A percentile compares a stretch with the other conserved stretches of the same genome.
phyloP scores from a whole-genome alignment of 2,329 filamentous ascomycete genomes.

The Pseudogymnoascus sp. region DNA sequence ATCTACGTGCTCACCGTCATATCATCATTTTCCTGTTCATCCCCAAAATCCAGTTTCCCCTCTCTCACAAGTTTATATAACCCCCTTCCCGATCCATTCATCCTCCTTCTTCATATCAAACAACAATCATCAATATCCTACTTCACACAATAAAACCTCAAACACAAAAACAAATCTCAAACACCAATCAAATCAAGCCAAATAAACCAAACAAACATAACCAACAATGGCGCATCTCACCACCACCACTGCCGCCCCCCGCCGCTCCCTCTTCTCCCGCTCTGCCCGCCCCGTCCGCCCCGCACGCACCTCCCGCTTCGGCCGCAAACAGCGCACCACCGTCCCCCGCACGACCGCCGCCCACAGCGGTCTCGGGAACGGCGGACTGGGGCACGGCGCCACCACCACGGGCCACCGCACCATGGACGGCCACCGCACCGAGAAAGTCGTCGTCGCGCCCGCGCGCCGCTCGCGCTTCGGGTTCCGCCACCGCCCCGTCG shows the following conservation, averaged over 20 bases:
- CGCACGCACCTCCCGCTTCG: background rate
- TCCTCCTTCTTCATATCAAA: constrained; percentile 4
- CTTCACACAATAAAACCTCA: background rate
- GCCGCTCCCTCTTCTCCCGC: background rate
- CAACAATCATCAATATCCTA: background rate
- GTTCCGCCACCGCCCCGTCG: constrained; percentile 36
- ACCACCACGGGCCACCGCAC: background rate
- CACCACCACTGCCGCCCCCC: background rate
- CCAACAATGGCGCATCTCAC: background rate
- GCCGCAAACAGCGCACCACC: background rate
- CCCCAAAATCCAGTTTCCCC: background rate
- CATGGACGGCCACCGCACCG: background rate
- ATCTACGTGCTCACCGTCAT: background rate
- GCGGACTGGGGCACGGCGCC: background rate
- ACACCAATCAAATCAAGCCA: background rate
- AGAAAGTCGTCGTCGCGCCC: background rate
- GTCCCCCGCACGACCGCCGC: background rate
- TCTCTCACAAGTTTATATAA: background rate
- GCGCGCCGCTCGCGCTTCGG: constrained; percentile 11
- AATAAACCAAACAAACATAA: background rate
- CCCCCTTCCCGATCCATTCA: background rate
- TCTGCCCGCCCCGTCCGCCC: background rate
- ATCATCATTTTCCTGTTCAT: background rate
- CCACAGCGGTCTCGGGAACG: background rate
- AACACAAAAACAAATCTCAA: background rate